Conservation (phyloP, 345 rosid species). For the Combretum micranthum region DNA sequence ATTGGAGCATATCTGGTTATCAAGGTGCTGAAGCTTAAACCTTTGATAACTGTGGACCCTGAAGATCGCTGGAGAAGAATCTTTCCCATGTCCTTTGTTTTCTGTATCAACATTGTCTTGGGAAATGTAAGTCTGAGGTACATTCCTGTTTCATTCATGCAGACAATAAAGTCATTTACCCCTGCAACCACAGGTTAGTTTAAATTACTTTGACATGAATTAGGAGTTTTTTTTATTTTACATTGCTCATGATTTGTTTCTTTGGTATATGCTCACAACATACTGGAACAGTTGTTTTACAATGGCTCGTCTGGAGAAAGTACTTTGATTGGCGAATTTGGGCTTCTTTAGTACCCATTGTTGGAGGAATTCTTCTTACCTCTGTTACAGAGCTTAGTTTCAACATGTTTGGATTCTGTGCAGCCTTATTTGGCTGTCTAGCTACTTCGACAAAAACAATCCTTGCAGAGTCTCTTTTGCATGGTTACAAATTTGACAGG, state of each 20-base stretch:
- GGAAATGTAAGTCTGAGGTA: constrained; percentile 94
- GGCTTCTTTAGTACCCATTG: constrained; percentile 92
- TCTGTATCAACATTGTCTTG: constrained; percentile 91
- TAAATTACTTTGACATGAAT: background rate
- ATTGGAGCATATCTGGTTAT: constrained; percentile 88
- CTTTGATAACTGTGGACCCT: constrained; percentile 70
- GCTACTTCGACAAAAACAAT: constrained; percentile 99
- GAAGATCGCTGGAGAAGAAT: constrained; percentile 98
- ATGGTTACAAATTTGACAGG: constrained; percentile 99
- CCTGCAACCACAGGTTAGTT: constrained; percentile 96
- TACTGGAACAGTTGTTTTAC: constrained; percentile 67
- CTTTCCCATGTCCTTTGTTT: constrained; percentile 97
- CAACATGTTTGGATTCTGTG: constrained; percentile 93
- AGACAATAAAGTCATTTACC: constrained; percentile 96
- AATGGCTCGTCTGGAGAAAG: constrained; percentile 97
- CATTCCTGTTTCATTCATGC: constrained; percentile 99
- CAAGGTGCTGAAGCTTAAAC: constrained; percentile 87
- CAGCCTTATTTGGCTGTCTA: constrained; percentile 94
- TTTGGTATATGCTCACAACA: constrained; percentile 19
- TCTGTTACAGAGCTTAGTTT: constrained; percentile 94
- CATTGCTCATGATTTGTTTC: constrained; percentile 1
- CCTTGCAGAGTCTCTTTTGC: constrained; percentile 93
- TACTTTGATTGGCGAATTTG: constrained; percentile 97
- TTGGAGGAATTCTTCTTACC: constrained; percentile 95
- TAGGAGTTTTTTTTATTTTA: background rate